Evolutionary conservation across 169 alveolate genomes (phyloP), one percentile per base, ranked within the genome.

Genomic region (Cystoisospora suis): DNA sequence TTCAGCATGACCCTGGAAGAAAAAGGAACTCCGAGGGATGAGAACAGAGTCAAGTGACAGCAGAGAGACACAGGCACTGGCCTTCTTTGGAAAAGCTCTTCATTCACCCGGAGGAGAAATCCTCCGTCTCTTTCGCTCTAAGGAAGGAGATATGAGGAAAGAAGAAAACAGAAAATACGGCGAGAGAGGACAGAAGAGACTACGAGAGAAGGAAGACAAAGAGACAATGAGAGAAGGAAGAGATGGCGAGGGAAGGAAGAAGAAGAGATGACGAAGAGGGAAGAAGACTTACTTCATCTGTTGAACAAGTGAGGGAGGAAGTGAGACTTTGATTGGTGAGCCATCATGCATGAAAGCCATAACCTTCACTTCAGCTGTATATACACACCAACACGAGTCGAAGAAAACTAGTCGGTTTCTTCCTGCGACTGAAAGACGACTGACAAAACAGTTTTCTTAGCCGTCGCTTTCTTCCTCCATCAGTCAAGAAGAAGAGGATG

Each of bases 301-400:
- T 56, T 72, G 83, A 34, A 72, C 83, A 17, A 72, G 58, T 6
- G 83, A 46, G 17, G 83, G 83, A 2, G 83, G 83, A 6, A 72
- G 83, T 6, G 83, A 72, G 42, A 72, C 27, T 40, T 72, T 72
- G 6, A 72, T 72, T 36, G 83, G 83, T 56, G 27, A 9, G 7
- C 83, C 83, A 29, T 72, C 83, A 53, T 72, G 83, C 27, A 72
- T n/a, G 42, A 29, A 72, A 5, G 83, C 83, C 29, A 72, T 56
- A 6, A 72, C 83, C 45, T 72, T 72, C 83, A 72, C 15, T 38
- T 72, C 83, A 46, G 83, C 83, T 72, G 83, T 6, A 12, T 40
- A 38, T 6, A 38, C 23, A 5, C 65, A 23, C 3, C 36, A 36
- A 72, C 46, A 32, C 56, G 56, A n/a, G n/a, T n/a, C n/a, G n/a